Conservation (phyloP, 1,139 yeast species). For the Geotrichum aggregatum region DNA sequence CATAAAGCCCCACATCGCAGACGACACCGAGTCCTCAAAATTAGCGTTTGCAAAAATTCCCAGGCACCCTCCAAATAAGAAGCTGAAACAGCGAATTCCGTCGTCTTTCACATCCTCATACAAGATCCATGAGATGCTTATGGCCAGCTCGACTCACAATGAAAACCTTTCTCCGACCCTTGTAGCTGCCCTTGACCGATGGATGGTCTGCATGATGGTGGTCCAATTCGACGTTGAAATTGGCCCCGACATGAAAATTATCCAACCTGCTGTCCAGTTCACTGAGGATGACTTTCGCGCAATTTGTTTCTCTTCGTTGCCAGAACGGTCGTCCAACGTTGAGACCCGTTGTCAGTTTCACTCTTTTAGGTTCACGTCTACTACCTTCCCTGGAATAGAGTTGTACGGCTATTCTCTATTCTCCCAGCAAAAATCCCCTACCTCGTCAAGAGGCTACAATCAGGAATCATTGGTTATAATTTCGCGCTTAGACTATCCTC, state of each 20-base stretch:
- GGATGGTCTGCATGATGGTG: conserved; percentile 34
- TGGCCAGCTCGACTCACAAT: conserved; percentile 22
- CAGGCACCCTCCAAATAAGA: conserved; percentile 10
- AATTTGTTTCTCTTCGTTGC: conserved; percentile 34
- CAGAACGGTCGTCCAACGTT: conserved; percentile 28
- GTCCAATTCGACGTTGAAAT: conserved; percentile 39
- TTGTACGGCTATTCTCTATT: conserved; percentile 31
- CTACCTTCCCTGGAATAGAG: conserved; percentile 13
- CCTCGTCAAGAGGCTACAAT: conserved; percentile 29
- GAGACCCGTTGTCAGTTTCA: conserved; percentile 25
- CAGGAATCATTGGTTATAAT: conserved; percentile 34
- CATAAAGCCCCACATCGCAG: neutral
- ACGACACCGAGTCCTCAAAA: neutral
- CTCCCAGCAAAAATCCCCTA: conserved; percentile 26
- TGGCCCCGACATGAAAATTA: conserved; percentile 37
- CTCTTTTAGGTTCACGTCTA: conserved; percentile 26
- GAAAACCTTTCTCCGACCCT: conserved; percentile 7
- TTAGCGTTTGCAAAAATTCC: neutral
- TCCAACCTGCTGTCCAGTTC: conserved; percentile 30
- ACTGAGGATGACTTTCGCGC: conserved; percentile 33
- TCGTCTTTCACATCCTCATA: conserved; percentile 33
- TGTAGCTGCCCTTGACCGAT: conserved; percentile 24
- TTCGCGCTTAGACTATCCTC: conserved; percentile 29
- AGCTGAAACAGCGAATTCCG: conserved; percentile 18
- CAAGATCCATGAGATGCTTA: conserved; percentile 31